phyloP scores from a whole-genome alignment of 2,329 filamentous ascomycete genomes.

The Colletotrichum coccodes region DNA sequence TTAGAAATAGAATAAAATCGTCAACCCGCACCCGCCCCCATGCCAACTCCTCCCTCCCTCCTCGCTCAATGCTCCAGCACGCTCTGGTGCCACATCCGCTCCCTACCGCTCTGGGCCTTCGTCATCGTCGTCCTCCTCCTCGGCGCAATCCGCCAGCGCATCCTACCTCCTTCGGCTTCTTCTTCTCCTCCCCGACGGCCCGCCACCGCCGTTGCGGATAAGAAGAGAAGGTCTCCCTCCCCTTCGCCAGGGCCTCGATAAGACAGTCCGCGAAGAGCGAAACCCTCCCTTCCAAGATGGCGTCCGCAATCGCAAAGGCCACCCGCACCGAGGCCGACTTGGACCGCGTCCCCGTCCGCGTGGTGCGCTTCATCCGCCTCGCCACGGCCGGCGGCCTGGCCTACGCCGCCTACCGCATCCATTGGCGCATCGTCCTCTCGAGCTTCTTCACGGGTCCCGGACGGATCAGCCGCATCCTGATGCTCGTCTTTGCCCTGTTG shows the following conservation, averaged over 20 bases:
- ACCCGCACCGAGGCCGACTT: constrained; percentile 36
- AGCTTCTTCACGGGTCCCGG: constrained; percentile 65
- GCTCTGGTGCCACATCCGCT: constrained; percentile 51
- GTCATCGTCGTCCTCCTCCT: constrained; percentile 49
- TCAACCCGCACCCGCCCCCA: neutral
- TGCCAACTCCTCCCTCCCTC: constrained; percentile 34
- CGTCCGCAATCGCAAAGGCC: constrained; percentile 20
- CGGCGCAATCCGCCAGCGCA: constrained; percentile 44
- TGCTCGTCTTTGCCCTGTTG: constrained; percentile 65
- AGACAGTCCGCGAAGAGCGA: neutral
- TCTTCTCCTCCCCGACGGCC: constrained; percentile 16
- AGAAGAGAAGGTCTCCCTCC: constrained; percentile 18
- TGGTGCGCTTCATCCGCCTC: constrained; percentile 48
- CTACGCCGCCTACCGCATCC: constrained; percentile 57
- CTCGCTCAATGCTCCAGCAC: constrained; percentile 55
- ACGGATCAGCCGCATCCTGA: constrained; percentile 60
- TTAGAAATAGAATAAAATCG: neutral
- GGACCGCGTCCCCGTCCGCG: constrained; percentile 36
- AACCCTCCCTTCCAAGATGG: constrained; percentile 4
- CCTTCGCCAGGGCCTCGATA: neutral
- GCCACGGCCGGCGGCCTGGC: constrained; percentile 52
- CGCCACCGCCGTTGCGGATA: constrained; percentile 16
- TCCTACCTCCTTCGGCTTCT: constrained; percentile 29
- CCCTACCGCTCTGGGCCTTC: constrained; percentile 53
- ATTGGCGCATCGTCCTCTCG: constrained; percentile 50